Conservation (phyloP, 2,329 filamentous ascomycete species). For the Aspergillus sp. region DNA sequence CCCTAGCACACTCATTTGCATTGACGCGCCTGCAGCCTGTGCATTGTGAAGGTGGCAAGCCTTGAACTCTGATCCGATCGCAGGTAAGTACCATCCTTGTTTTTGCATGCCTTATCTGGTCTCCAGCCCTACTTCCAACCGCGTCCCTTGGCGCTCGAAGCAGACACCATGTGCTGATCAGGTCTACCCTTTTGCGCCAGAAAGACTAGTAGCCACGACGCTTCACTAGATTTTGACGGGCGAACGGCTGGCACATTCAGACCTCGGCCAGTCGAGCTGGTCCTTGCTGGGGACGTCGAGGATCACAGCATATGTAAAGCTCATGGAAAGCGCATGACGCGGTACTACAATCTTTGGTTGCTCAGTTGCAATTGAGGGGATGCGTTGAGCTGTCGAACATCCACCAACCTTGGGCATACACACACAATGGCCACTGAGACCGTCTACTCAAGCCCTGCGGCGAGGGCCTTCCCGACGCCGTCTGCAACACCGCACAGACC, state of each 20-base stretch:
- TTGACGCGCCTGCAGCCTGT: neutral
- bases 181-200: conserved; percentile 4
- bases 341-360: conserved; percentile 6
- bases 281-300: neutral
- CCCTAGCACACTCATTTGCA: neutral
- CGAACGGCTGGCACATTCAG: conserved; percentile 9
- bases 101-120: neutral
- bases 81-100: conserved; percentile 10
- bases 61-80: conserved; percentile 5
- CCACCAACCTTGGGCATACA: neutral
- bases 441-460: conserved; percentile 58
- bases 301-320: conserved; percentile 10
- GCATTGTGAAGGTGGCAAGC: neutral
- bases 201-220: conserved; percentile 10
- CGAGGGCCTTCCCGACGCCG: conserved; percentile 67
- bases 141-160: conserved; percentile 4
- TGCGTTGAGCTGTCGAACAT: conserved; percentile 2
- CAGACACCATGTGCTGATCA: conserved; percentile 3
- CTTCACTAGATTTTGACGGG: neutral
- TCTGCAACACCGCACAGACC: conserved; percentile 61
- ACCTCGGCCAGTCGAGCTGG: neutral
- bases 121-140: conserved; percentile 6
- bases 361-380: conserved; percentile 6
- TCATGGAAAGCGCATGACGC: conserved; percentile 14
- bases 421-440: conserved; percentile 33